These are phyloP conservation scores for Primulina eburnea DNA, from an alignment of 257 asterid species.

Conservation along the genomic window DNA sequence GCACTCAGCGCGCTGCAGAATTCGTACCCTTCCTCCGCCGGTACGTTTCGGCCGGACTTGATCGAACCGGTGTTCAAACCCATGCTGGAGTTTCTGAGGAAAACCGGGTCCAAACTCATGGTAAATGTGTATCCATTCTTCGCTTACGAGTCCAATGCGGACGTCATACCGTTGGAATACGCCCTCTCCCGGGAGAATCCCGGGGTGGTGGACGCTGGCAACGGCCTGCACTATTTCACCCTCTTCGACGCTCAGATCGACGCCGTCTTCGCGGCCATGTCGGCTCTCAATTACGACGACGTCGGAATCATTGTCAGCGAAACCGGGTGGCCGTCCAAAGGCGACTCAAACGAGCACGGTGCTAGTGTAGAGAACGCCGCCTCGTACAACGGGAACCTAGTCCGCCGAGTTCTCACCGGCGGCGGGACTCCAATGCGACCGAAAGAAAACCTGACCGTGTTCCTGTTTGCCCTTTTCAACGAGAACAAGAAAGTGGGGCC, in stretches of 20 bases:
- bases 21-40: constrained; percentile 90
- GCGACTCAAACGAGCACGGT: constrained; percentile 72
- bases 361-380: constrained; percentile 76
- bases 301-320: constrained; percentile 55
- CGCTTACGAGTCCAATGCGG: constrained; percentile 80
- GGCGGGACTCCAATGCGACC: constrained; percentile 89
- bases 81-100: constrained; percentile 69
- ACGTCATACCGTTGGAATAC: constrained; percentile 72
- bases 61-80: constrained; percentile 64
- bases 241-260: constrained; percentile 90
- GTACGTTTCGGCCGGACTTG: constrained; percentile 65
- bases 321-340: constrained; percentile 98
- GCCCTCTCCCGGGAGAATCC: constrained; percentile 75
- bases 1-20: constrained; percentile 75
- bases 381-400: constrained; percentile 75
- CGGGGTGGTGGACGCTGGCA: constrained; percentile 72
- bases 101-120: constrained; percentile 73
- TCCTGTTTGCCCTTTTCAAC: constrained; percentile 79
- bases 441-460: constrained; percentile 53
- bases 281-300: constrained; percentile 62
- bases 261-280: constrained; percentile 86
- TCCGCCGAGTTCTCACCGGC: constrained; percentile 62
- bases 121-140: constrained; percentile 82
- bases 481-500: constrained; percentile 86
- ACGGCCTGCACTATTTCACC: constrained; percentile 58